Base-by-base conservation (phyloP, 192 early-diverging fungal genomes). In the Entophlyctis luteolus region DNA sequence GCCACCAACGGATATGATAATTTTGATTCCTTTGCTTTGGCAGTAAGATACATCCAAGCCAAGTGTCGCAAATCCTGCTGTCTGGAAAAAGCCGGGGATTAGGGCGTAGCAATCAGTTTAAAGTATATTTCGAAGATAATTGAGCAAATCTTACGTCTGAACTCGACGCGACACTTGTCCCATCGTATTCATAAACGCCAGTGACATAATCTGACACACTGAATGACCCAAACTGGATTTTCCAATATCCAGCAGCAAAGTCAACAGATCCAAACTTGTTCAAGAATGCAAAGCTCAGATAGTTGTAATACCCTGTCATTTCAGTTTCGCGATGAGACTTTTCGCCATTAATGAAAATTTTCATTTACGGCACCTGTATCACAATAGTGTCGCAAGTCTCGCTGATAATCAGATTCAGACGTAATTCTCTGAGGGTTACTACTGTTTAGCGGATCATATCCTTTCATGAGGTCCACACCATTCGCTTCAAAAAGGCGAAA, bases 281-380 rank as follows among this genome's bases (percentile, higher is more conserved):
- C 60, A 63, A 49, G 31, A 63, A 63, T 45, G 60, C 42, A 4
- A 63, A 33, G 27, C 50, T 63, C 47, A 63, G 48, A 18, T 45
- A 34, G 32, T 63, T 48, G 50, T 50, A 63, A 48, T 63, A 31
- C 4, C 31, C 31, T 6, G 60, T 63, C n/a, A n/a, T n/a, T n/a
- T n/a, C n/a, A n/a, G n/a, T n/a, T n/a, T n/a, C n/a, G n/a, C n/a
- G n/a, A n/a, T n/a, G n/a, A n/a, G n/a, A n/a, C n/a, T n/a, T n/a
- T n/a, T n/a, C n/a, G n/a, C n/a, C n/a, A n/a, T n/a, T n/a, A n/a
- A n/a, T n/a, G n/a, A n/a, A n/a, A n/a, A n/a, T n/a, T n/a, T n/a
- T n/a, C n/a, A n/a, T n/a, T n/a, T n/a, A n/a, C n/a, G n/a, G n/a
- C n/a, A n/a, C n/a, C n/a, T n/a, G n/a, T n/a, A 33, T 63, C 36